phyloP scores from a whole-genome alignment of 2,329 filamentous ascomycete genomes.

The Monosporascus sp. region DNA sequence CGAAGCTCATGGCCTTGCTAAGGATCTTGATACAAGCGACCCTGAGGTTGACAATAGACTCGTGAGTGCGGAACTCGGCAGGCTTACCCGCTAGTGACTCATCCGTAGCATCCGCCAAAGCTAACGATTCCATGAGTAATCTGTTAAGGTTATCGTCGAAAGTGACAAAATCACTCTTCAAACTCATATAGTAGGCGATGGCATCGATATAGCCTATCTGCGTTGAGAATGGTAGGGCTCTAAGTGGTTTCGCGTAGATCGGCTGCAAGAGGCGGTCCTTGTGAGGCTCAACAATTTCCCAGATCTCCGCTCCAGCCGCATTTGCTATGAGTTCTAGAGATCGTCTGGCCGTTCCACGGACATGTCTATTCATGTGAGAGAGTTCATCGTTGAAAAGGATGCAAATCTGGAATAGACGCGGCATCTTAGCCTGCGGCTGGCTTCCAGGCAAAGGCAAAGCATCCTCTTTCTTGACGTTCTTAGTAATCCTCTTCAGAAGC shows the following conservation, averaged over 20 bases:
- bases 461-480: constrained; percentile 76
- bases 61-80: constrained; percentile 89
- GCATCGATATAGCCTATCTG: constrained; percentile 99
- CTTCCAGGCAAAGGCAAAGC: constrained; percentile 38
- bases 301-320: constrained; percentile 71
- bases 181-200: constrained; percentile 87
- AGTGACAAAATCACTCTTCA: constrained; percentile 82
- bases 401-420: constrained; percentile 71
- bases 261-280: constrained; percentile 85
- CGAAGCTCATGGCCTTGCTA: constrained; percentile 88
- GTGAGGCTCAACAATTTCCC: constrained; percentile 83
- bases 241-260: constrained; percentile 91
- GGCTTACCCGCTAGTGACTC: constrained; percentile 90
- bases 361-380: constrained; percentile 92
- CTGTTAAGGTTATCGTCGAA: constrained; percentile 91
- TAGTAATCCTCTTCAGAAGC: constrained; percentile 73
- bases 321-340: constrained; percentile 78
- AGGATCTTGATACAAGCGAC: constrained; percentile 92
- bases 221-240: constrained; percentile 86
- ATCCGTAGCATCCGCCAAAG: constrained; percentile 89
- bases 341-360: constrained; percentile 79
- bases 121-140: constrained; percentile 87
- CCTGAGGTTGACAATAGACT: constrained; percentile 84
- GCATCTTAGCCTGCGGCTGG: constrained; percentile 43
- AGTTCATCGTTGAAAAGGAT: constrained; percentile 83